A percentile compares a stretch with the other conserved stretches of the same genome.
These are phyloP conservation scores for Trichopus zeylanicus DNA, from an alignment of 116 monocot species.

Conservation along the genomic window DNA sequence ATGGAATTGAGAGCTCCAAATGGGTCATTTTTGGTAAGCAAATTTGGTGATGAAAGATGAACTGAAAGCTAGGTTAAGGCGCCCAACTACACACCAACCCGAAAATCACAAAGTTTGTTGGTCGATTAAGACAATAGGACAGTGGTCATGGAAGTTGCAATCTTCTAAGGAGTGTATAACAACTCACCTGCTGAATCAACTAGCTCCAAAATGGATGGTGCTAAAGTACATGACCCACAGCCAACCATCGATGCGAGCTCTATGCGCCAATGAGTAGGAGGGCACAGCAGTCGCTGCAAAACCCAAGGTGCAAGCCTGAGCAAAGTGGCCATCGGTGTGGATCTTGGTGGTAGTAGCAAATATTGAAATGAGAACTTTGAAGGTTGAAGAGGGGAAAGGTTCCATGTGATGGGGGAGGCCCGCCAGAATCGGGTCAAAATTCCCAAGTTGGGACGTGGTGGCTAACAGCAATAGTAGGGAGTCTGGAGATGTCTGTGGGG, in stretches of 20 bases:
- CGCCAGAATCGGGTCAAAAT: neutral
- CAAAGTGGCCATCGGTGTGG: slow-evolving; percentile 3
- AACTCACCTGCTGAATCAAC: too few relatives aligned
- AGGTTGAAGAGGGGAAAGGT: neutral
- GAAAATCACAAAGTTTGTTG: too few relatives aligned
- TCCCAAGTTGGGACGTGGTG: neutral
- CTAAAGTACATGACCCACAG: too few relatives aligned
- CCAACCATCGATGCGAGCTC: neutral
- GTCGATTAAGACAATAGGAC: too few relatives aligned
- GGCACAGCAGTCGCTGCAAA: neutral
- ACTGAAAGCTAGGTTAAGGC: too few relatives aligned
- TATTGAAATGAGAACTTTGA: slow-evolving; percentile 2
- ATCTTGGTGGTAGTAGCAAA: slow-evolving; percentile 4
- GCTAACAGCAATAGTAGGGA: neutral
- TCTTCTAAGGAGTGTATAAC: too few relatives aligned
- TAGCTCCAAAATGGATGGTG: too few relatives aligned
- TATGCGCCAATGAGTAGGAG: slow-evolving; percentile 3
- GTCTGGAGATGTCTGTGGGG: neutral
- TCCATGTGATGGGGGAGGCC: neutral
- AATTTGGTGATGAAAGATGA: too few relatives aligned
- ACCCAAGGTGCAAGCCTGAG: slow-evolving; percentile 1
- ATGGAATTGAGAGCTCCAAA: too few relatives aligned
- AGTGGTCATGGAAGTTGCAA: too few relatives aligned
- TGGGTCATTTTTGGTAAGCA: too few relatives aligned
- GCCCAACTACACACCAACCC: too few relatives aligned